These are phyloP conservation scores for Linnemannia exigua DNA, from an alignment of 192 early-diverging fungal species.

Conservation along the genomic window DNA sequence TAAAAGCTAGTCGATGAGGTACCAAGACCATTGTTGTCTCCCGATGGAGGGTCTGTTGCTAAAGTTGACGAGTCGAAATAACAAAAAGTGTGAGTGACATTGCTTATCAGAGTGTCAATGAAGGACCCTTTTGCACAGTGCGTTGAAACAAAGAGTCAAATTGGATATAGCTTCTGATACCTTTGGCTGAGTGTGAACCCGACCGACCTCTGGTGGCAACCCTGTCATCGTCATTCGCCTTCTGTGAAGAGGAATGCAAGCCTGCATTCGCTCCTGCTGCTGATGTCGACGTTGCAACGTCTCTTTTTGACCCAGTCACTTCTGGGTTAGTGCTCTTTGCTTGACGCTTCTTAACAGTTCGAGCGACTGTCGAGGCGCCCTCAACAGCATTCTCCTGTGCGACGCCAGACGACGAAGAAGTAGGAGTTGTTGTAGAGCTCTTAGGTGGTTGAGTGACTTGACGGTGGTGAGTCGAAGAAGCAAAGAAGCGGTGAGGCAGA, in stretches of 20 bases:
- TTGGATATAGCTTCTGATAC: not conserved
- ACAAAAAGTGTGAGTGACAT: not conserved
- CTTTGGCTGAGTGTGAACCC: constrained; percentile 33
- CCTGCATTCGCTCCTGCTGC: not conserved
- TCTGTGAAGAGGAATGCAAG: constrained; percentile 1
- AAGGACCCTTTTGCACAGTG: not conserved
- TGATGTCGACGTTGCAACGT: not conserved
- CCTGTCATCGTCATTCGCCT: constrained; percentile 12
- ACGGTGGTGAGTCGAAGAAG: constrained; percentile 23
- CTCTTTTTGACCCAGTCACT: not conserved
- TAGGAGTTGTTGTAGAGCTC: constrained; percentile 23
- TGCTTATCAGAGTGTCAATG: not conserved
- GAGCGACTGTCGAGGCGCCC: constrained; percentile 6
- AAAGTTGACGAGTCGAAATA: not conserved
- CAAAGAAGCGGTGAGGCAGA: constrained; percentile 44
- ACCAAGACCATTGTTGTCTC: constrained; percentile 22
- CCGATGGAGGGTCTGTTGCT: constrained; percentile 31
- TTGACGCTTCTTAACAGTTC: constrained; percentile 21
- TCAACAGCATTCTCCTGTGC: constrained; percentile 5
- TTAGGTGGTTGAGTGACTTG: constrained; percentile 37
- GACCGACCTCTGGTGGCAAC: not conserved
- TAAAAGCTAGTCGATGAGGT: constrained; percentile 22
- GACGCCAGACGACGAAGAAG: not conserved
- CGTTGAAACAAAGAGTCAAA: not conserved
- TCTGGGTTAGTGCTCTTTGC: not conserved